Conservation (phyloP, 2,329 filamentous ascomycete genomes). For the Phialocephala sp. region DNA sequence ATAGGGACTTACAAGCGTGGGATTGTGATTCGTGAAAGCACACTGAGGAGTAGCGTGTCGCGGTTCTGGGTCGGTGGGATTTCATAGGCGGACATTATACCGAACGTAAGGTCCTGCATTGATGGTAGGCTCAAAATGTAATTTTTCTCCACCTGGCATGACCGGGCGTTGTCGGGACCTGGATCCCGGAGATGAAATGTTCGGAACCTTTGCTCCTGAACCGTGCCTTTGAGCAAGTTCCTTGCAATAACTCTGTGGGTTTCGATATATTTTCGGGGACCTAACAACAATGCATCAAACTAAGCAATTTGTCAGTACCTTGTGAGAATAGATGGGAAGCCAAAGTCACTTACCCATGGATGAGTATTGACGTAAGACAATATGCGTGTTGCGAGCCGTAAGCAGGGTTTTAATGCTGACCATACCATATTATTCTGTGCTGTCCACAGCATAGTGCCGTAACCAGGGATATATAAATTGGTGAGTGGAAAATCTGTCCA, state of each 20-base stretch:
- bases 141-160: background rate
- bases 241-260: background rate
- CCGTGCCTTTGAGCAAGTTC: background rate
- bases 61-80: background rate
- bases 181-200: background rate
- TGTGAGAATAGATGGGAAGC: too few relatives aligned
- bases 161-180: background rate
- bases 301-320: background rate
- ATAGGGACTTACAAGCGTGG: background rate
- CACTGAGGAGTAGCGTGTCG: background rate
- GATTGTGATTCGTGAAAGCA: background rate
- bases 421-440: background rate
- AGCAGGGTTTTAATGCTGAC: background rate
- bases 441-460: background rate
- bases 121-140: background rate
- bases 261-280: background rate
- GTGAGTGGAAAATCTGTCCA: background rate
- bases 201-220: background rate
- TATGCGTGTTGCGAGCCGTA: slow-evolving; percentile 1
- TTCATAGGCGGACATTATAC: background rate
- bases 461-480: background rate
- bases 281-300: slow-evolving; percentile 7
- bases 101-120: background rate
- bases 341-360: background rate
- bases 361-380: background rate